Conservation (phyloP, 306 rosid species). For the Vigna hirtella region DNA sequence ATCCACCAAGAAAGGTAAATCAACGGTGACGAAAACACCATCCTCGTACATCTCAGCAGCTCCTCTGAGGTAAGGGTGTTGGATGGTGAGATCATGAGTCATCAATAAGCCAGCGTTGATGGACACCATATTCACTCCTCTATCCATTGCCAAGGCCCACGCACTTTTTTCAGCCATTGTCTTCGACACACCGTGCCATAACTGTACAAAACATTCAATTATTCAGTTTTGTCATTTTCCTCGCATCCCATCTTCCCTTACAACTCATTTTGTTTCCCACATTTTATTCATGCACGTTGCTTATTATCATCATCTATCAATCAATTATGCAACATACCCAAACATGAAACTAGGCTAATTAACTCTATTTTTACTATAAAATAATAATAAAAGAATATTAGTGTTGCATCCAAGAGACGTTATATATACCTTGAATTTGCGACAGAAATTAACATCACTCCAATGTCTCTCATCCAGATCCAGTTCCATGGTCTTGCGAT, state of each 20-base stretch:
- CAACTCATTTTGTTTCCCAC: neutral
- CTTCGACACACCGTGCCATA: slow-evolving; percentile 95
- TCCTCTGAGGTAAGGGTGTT: slow-evolving; percentile 73
- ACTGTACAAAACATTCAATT: slow-evolving; percentile 48
- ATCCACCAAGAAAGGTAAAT: slow-evolving; percentile 62
- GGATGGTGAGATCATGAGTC: slow-evolving; percentile 59
- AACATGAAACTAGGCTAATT: neutral
- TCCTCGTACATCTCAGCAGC: slow-evolving; percentile 98
- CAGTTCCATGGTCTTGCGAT: slow-evolving; percentile 55
- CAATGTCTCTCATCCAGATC: slow-evolving; percentile 80
- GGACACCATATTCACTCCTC: slow-evolving; percentile 82
- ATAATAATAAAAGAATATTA: no score
- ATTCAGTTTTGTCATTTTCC: neutral
- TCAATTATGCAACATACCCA: slow-evolving; percentile 5
- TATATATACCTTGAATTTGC: slow-evolving; percentile 72
- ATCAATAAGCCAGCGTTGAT: slow-evolving; percentile 62
- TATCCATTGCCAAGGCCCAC: slow-evolving; percentile 93
- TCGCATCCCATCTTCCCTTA: neutral
- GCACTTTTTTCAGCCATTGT: slow-evolving; percentile 84
- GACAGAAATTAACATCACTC: slow-evolving; percentile 81
- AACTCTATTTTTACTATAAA: no score
- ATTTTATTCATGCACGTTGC: neutral
- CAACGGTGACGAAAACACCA: slow-evolving; percentile 83
- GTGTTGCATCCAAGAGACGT: no score
- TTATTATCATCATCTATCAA: neutral